These are phyloP conservation scores for Passalora sequoiae DNA, from an alignment of 2,329 filamentous ascomycete species.

Conservation along the genomic window DNA sequence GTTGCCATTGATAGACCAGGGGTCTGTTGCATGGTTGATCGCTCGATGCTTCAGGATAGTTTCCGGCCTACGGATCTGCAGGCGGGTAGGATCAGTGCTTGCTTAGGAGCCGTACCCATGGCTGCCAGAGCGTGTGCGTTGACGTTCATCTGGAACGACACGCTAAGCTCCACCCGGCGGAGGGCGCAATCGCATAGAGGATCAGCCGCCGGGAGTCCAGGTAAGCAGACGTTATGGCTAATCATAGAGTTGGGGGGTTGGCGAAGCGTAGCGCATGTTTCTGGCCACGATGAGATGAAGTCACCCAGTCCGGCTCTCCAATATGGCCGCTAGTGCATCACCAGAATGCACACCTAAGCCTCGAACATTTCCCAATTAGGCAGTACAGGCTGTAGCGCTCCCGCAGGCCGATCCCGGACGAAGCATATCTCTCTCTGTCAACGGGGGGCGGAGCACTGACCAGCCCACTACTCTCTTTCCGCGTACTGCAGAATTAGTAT, in stretches of 20 bases:
- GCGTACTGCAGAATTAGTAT: too few relatives aligned
- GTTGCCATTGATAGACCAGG: constrained; percentile 21
- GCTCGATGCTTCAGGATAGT: constrained; percentile 21
- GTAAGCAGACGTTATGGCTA: constrained; percentile 22
- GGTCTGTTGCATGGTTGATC: constrained; percentile 19
- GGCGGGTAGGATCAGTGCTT: constrained; percentile 17
- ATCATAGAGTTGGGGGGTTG: constrained; percentile 24
- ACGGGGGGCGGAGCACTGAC: too few relatives aligned
- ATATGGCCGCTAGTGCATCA: too few relatives aligned
- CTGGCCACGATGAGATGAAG: constrained; percentile 20
- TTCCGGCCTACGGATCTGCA: constrained; percentile 20
- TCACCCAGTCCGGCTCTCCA: constrained; percentile 29
- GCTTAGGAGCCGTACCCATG: constrained; percentile 17
- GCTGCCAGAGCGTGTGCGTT: constrained; percentile 24
- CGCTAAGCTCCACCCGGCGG: constrained; percentile 23
- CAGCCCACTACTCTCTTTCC: too few relatives aligned
- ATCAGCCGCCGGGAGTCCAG: constrained; percentile 12
- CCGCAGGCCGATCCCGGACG: too few relatives aligned
- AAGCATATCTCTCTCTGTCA: too few relatives aligned
- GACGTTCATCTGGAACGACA: constrained; percentile 17
- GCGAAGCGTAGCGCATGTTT: constrained; percentile 17
- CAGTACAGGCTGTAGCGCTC: constrained; percentile 5
- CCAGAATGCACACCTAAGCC: too few relatives aligned
- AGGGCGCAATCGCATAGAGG: constrained; percentile 17
- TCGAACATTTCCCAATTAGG: constrained; percentile 13